Evolutionary conservation across 2,329 filamentous ascomycete species (phyloP).

Genomic region (Aspergillus ochraceoroseus): DNA sequence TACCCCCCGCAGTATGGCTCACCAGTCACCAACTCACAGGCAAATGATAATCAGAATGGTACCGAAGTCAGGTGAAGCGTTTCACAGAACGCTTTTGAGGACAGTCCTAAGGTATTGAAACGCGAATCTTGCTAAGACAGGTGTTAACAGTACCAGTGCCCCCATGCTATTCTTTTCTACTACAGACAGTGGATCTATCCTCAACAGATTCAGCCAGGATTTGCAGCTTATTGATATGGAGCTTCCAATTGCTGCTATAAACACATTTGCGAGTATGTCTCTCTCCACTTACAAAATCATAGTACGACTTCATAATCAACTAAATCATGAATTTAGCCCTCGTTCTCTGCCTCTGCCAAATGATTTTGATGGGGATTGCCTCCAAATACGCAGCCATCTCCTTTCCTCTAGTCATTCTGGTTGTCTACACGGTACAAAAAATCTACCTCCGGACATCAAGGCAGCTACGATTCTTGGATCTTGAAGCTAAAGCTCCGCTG

Average conservation of each 20-base stretch:
- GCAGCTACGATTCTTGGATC: conserved; percentile 56
- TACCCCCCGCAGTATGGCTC: not conserved
- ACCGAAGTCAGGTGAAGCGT: conserved; percentile 48
- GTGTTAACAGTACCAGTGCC: conserved; percentile 25
- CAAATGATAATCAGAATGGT: conserved; percentile 53
- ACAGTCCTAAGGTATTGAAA: conserved; percentile 44
- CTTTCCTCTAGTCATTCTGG: conserved; percentile 48
- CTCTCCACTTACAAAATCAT: no score
- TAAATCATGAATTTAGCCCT: conserved; percentile 12
- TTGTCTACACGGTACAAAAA: conserved; percentile 51
- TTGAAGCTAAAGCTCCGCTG: conserved; percentile 58
- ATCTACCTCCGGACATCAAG: conserved; percentile 58
- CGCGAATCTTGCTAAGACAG: conserved; percentile 19
- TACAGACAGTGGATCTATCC: conserved; percentile 40
- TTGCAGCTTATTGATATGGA: conserved; percentile 44
- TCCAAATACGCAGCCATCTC: conserved; percentile 48
- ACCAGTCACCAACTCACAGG: conserved; percentile 23
- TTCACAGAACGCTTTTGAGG: conserved; percentile 47
- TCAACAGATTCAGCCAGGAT: conserved; percentile 46
- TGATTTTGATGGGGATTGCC: conserved; percentile 48
- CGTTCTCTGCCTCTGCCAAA: conserved; percentile 42
- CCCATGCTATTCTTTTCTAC: conserved; percentile 44
- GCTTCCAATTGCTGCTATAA: conserved; percentile 40
- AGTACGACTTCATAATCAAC: not conserved
- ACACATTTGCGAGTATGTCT: conserved; percentile 36